phyloP scores from a whole-genome alignment of 257 asterid genomes.

The Fraxinus americana region DNA sequence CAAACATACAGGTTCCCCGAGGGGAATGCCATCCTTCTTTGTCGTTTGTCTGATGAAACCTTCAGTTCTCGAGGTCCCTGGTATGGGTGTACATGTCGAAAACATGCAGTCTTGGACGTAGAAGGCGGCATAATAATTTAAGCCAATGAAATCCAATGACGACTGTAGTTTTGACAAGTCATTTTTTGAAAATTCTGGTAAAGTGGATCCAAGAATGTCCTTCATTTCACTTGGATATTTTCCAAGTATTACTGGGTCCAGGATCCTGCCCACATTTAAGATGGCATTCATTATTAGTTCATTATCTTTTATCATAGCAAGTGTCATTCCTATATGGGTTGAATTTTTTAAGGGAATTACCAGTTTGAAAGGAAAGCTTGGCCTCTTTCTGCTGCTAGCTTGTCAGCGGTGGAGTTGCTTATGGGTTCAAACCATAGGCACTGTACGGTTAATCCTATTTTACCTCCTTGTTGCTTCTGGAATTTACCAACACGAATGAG shows the following conservation, averaged over 20 bases:
- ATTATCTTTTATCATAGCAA: not conserved
- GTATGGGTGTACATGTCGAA: slow-evolving; percentile 46
- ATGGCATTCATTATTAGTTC: not conserved
- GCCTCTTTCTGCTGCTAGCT: slow-evolving; percentile 60
- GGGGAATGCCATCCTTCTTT: slow-evolving; percentile 39
- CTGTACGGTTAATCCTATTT: slow-evolving; percentile 52
- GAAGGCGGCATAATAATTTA: slow-evolving; percentile 57
- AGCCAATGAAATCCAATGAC: slow-evolving; percentile 59
- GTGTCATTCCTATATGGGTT: not conserved
- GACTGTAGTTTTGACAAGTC: slow-evolving; percentile 30
- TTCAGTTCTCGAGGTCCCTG: slow-evolving; percentile 47
- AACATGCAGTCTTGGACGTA: slow-evolving; percentile 60
- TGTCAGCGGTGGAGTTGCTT: slow-evolving; percentile 53
- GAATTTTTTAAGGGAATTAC: slow-evolving; percentile 24
- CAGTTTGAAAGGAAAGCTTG: slow-evolving; percentile 55
- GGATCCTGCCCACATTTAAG: slow-evolving; percentile 42
- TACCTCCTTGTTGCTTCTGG: slow-evolving; percentile 53
- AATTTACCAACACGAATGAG: slow-evolving; percentile 5
- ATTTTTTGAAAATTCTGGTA: slow-evolving; percentile 42
- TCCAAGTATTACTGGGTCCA: slow-evolving; percentile 62
- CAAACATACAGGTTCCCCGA: slow-evolving; percentile 54
- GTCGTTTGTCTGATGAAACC: slow-evolving; percentile 44
- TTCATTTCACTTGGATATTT: slow-evolving; percentile 64
- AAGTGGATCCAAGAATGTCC: slow-evolving; percentile 36
- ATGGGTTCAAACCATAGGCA: slow-evolving; percentile 57